These are phyloP conservation scores for Leccinum subfulvum DNA, from an alignment of 1,284 basidiomycete species.

Conservation along the genomic window DNA sequence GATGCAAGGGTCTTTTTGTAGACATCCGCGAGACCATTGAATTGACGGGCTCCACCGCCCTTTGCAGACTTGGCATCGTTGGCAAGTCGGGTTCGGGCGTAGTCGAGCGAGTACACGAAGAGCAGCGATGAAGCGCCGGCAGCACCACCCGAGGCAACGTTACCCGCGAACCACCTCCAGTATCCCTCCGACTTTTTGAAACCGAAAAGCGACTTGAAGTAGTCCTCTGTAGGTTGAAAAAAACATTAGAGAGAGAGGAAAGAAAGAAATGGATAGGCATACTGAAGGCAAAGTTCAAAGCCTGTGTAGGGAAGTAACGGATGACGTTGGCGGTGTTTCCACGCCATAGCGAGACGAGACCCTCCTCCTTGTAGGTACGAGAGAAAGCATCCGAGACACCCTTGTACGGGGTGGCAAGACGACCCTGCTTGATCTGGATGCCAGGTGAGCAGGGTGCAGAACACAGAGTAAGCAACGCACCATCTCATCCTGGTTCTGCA, in stretches of 20 bases:
- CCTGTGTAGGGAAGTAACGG: conserved; percentile 97
- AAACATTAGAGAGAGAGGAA: neutral
- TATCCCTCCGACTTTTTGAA: conserved; percentile 89
- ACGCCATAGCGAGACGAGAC: conserved; percentile 88
- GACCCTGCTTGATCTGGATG: conserved; percentile 90
- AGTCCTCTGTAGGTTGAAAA: conserved; percentile 71
- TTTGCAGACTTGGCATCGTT: conserved; percentile 95
- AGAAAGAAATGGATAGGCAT: conserved; percentile 23
- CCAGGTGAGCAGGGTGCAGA: conserved; percentile 19
- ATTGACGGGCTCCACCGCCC: conserved; percentile 88
- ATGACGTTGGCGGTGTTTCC: conserved; percentile 98
- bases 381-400: conserved; percentile 86
- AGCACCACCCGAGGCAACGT: conserved; percentile 95
- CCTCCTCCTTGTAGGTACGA: conserved; percentile 90
- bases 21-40: conserved; percentile 93
- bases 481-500: conserved; percentile 98
- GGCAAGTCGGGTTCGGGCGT: conserved; percentile 96
- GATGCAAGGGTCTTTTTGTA: conserved; percentile 91
- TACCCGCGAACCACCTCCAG: conserved; percentile 89
- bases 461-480: conserved; percentile 36
- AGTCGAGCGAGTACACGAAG: conserved; percentile 97
- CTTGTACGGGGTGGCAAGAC: conserved; percentile 90
- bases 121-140: conserved; percentile 95
- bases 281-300: conserved; percentile 96
- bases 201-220: conserved; percentile 93